Evolutionary conservation across 331 rosid species (phyloP).

Genomic region (Acacia pycnantha): DNA sequence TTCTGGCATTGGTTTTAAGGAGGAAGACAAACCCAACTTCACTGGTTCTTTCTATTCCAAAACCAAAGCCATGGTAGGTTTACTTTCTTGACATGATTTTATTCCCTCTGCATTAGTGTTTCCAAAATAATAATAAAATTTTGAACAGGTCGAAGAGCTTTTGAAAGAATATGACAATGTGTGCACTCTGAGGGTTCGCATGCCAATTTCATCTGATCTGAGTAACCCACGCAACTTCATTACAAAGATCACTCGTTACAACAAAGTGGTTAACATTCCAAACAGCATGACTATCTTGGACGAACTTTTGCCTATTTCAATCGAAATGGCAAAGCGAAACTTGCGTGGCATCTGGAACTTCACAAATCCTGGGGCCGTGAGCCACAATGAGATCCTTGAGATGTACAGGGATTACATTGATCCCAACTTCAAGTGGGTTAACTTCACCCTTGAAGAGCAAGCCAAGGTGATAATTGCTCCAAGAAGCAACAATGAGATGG

Average conservation of each 20-base stretch:
- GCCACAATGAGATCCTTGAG: background rate
- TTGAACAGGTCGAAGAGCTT: constrained; percentile 83
- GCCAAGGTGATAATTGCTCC: background rate
- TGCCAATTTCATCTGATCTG: constrained; percentile 90
- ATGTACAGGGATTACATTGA: background rate
- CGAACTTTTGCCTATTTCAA: background rate
- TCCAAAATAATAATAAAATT: background rate
- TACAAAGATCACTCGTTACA: constrained; percentile 57
- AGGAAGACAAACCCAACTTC: constrained; percentile 87
- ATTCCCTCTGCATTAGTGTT: background rate
- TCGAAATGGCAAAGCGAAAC: background rate
- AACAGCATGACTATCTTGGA: background rate
- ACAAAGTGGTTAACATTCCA: background rate
- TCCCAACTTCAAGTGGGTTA: background rate
- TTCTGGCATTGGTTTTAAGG: constrained; percentile 86
- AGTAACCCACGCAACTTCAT: constrained; percentile 90
- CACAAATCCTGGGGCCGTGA: background rate
- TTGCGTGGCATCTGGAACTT: background rate
- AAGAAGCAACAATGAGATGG: background rate
- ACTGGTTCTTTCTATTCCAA: constrained; percentile 85
- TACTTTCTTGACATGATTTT: constrained; percentile 20
- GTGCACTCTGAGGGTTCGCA: constrained; percentile 91
- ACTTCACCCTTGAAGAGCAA: background rate
- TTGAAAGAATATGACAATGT: constrained; percentile 83
- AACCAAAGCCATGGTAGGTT: constrained; percentile 87